Conservation (phyloP, 106 monocot species). For the Dioscorea alata region DNA sequence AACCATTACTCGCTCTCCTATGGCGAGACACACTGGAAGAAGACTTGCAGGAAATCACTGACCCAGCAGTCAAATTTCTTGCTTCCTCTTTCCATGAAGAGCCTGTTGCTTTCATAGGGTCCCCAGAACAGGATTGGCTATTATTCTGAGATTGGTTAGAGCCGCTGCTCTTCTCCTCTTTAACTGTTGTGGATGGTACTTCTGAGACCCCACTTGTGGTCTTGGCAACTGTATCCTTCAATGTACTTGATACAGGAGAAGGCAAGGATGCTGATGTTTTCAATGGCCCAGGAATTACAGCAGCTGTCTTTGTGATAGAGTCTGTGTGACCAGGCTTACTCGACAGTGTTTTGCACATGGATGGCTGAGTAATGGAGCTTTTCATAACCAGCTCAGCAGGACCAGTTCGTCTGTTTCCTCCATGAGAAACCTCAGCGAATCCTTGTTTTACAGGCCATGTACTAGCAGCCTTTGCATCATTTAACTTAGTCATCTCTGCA, state of each 20-base stretch:
- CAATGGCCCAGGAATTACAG: conserved; percentile 20
- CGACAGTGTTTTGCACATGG: conserved; percentile 31
- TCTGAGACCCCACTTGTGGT: conserved; percentile 31
- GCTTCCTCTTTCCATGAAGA: conserved; percentile 74
- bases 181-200: conserved; percentile 27
- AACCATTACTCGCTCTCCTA: conserved; percentile 67
- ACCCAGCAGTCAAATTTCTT: conserved; percentile 60
- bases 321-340: conserved; percentile 36
- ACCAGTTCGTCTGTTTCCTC: conserved; percentile 34
- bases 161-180: conserved; percentile 87
- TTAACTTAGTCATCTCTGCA: conserved; percentile 77
- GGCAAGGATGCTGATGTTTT: conserved; percentile 26
- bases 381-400: conserved; percentile 32
- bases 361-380: conserved; percentile 33
- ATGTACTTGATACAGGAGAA: conserved; percentile 8
- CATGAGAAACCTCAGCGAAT: conserved; percentile 33
- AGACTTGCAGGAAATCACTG: conserved; percentile 40
- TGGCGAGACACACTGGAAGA: conserved; percentile 54
- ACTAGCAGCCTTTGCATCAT: conserved; percentile 44
- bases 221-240: conserved; percentile 45
- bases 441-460: conserved; percentile 53
- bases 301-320: conserved; percentile 22
- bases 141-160: conserved; percentile 81
- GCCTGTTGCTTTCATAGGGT: conserved; percentile 42
- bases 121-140: conserved; percentile 77